Percentiles rank a stretch among this genome's conserved stretches.
These are phyloP conservation scores for Acorus calamus DNA, from an alignment of 106 monocot genomes.

Conservation along the genomic window DNA sequence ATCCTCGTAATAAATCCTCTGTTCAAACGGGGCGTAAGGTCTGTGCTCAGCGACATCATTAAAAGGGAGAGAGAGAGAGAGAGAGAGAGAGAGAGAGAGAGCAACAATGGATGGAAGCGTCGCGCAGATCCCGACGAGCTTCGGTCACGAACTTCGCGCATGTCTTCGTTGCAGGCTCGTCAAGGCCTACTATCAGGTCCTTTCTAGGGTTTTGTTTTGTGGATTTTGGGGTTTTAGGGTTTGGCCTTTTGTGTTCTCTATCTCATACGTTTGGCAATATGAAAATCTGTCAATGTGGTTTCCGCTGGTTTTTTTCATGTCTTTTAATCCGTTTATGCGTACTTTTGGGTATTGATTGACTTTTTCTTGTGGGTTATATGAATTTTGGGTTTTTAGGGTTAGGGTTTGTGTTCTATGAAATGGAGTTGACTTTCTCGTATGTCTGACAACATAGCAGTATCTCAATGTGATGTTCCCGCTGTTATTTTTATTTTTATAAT, in stretches of 20 bases:
- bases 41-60: too few relatives aligned
- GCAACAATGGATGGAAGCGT: conserved; percentile 12
- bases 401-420: background rate
- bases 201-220: background rate
- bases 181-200: conserved; percentile 94
- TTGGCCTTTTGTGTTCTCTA: too few relatives aligned
- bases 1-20: too few relatives aligned
- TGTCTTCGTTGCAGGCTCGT: conserved; percentile 96
- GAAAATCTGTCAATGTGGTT: too few relatives aligned
- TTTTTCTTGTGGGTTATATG: too few relatives aligned
- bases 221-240: too few relatives aligned
- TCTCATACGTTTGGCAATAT: too few relatives aligned
- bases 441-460: background rate
- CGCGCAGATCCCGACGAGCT: conserved; percentile 98
- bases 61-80: too few relatives aligned
- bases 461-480: background rate
- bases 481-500: background rate
- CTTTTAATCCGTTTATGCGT: background rate
- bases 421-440: background rate
- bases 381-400: background rate
- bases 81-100: too few relatives aligned
- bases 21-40: too few relatives aligned
- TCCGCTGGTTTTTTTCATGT: background rate
- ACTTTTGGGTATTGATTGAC: too few relatives aligned
- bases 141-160: conserved; percentile 88